Percentiles rank a stretch among this genome's conserved stretches.
phyloP scores from a whole-genome alignment of 116 monocot genomes.

The Cymodocea nodosa region DNA sequence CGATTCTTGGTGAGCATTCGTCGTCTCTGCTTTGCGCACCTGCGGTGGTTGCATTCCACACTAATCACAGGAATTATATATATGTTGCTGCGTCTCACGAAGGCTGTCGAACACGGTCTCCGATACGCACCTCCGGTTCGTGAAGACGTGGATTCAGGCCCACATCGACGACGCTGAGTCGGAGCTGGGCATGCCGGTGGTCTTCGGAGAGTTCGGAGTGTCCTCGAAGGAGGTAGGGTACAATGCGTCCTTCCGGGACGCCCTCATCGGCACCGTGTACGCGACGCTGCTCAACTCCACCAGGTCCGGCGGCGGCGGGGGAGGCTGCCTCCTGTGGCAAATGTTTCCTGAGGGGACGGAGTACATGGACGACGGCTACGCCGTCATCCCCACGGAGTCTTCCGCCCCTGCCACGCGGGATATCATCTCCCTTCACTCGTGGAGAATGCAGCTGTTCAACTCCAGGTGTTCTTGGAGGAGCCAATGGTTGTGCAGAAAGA shows the following conservation, averaged over 20 bases:
- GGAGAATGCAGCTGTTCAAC: conserved; percentile 23
- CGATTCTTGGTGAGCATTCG: conserved; percentile 39
- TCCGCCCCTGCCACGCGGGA: conserved; percentile 19
- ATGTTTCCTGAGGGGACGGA: conserved; percentile 79
- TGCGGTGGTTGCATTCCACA: no score
- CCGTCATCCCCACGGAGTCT: conserved; percentile 40
- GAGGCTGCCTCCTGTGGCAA: conserved; percentile 84
- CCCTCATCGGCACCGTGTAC: conserved; percentile 54
- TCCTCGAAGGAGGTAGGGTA: conserved; percentile 41
- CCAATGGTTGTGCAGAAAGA: conserved; percentile 21
- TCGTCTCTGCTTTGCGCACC: not conserved
- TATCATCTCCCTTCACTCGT: conserved; percentile 40
- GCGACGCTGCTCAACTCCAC: conserved; percentile 31
- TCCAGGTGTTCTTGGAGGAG: conserved; percentile 21
- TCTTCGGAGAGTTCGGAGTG: conserved; percentile 71
- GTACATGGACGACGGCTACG: conserved; percentile 93
- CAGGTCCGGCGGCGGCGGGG: conserved; percentile 42
- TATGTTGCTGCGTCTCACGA: no score
- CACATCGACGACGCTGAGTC: conserved; percentile 71
- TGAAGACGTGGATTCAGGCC: conserved; percentile 61
- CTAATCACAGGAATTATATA: no score
- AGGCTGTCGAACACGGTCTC: conserved; percentile 40
- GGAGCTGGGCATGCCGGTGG: conserved; percentile 54
- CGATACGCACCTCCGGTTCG: conserved; percentile 42
- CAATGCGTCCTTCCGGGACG: conserved; percentile 38